Conservation (phyloP, 176 grass and related monocot genomes). For the Avena insularis region DNA sequence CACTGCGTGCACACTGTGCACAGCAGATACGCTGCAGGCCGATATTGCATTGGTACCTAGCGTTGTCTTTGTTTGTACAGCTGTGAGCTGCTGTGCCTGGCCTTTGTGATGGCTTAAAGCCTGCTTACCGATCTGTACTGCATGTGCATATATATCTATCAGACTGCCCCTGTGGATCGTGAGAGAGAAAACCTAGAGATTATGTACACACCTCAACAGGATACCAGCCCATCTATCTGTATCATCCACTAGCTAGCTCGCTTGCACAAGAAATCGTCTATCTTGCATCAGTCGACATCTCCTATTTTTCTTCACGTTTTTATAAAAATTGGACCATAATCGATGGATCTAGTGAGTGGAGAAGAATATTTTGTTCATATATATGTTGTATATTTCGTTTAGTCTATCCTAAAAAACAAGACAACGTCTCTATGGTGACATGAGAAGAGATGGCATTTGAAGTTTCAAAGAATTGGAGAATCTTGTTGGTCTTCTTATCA, state of each 20-base stretch:
- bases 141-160: neutral
- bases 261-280: neutral
- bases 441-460: too few species aligned
- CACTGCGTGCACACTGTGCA: too few species aligned
- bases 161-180: neutral
- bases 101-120: neutral
- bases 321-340: too few species aligned
- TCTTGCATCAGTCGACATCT: too few species aligned
- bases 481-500: too few species aligned
- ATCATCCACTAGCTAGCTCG: neutral
- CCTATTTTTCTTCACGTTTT: too few species aligned
- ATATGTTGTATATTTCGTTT: too few species aligned
- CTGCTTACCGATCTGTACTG: neutral
- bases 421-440: too few species aligned
- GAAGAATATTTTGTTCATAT: too few species aligned
- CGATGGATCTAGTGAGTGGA: too few species aligned
- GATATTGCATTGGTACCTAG: neutral
- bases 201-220: neutral
- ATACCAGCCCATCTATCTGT: neutral
- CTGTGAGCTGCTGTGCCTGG: neutral
- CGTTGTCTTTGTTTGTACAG: neutral
- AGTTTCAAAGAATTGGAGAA: too few species aligned
- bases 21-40: neutral
- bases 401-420: too few species aligned
- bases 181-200: neutral